Conservation (phyloP, 768 basidiomycete species). For the Hericium erinaceus region DNA sequence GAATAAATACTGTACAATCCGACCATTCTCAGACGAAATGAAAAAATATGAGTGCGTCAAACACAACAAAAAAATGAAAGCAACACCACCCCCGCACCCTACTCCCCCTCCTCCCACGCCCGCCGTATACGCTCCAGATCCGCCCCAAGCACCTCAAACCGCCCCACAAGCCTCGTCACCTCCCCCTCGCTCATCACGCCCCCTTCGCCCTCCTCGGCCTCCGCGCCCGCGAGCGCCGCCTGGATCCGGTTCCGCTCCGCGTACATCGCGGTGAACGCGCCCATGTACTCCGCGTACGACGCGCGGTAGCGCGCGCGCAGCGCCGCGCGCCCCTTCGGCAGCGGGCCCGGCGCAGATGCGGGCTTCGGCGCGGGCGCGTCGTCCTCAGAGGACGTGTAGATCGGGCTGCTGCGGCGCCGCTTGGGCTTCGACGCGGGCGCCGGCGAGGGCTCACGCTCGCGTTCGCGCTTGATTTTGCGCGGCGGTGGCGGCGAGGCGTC, state of each 20-base stretch:
- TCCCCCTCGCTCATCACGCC: not conserved
- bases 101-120: no score
- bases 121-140: no score
- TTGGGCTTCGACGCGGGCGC: slow-evolving; percentile 2
- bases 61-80: no score
- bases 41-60: no score
- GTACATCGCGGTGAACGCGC: slow-evolving; percentile 35
- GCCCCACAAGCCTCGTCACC: not conserved
- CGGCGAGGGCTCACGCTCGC: slow-evolving; percentile 6
- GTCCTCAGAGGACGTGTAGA: slow-evolving; percentile 15
- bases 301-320: slow-evolving; percentile 45
- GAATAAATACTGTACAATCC: no score
- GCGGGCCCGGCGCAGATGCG: slow-evolving; percentile 16
- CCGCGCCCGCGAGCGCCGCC: slow-evolving; percentile 35
- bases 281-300: slow-evolving; percentile 44
- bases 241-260: slow-evolving; percentile 45
- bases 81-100: no score
- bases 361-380: slow-evolving; percentile 1
- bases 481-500: slow-evolving; percentile 13
- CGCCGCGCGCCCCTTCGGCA: slow-evolving; percentile 39
- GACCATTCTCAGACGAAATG: no score
- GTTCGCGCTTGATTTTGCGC: slow-evolving; percentile 10
- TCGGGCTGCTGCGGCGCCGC: slow-evolving; percentile 8
- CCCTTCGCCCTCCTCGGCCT: slow-evolving; percentile 9
- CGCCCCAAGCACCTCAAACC: no score